Evolutionary conservation across 495 filamentous ascomycete genomes (phyloP), one percentile per base, ranked within the genome.

Genomic region (Annulohypoxylon bovei): DNA sequence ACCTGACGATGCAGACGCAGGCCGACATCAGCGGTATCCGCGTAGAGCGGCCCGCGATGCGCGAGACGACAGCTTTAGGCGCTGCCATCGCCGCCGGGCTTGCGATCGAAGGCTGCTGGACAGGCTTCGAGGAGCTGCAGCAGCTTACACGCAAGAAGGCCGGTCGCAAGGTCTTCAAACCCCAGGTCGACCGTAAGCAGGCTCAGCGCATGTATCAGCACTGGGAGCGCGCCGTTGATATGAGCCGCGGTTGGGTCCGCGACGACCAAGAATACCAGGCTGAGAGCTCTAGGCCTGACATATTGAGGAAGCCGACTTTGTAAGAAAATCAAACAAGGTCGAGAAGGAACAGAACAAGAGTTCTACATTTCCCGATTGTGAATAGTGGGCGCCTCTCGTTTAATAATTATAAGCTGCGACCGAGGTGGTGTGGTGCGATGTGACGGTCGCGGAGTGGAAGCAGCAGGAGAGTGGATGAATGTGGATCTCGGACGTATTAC

Each of bases 1-100:
- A 97, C 78, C 85, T 97, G 57, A 94, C 91, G 84, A 98, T 98
- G 95, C 95, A 97, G 87, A 94, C 92, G 3, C 94, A 98, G 86
- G 91, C 95, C 60, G 90, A 97, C 80, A 88, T 98, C 53, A 93
- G 92, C 73, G 88, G 89, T 73, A 97, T 98, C 73, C 91, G 90
- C 28, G 90, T 97, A 60, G 90, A 96, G 77, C 88, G 95, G 8
- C 95, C 95, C 1, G 85, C 87, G 32, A 97, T 98, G 94, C 90
- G 93, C 61, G 94, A 98, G 82, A 97, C 94, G 1, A 98, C 94
- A 12, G 91, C 94, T 11, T 88, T 97, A 1, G 94, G 94, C 25
- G 93, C 94, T n/a, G 94, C 94, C 25, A 95, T 98, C 67, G 95
- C 94, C 9, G 94, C 95, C 58, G 95, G 94, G 23, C 91, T 97